Percentiles rank a stretch among this genome's conserved stretches.
phyloP scores from a whole-genome alignment of 2,329 filamentous ascomycete genomes.

The Diaporthe vexans region DNA sequence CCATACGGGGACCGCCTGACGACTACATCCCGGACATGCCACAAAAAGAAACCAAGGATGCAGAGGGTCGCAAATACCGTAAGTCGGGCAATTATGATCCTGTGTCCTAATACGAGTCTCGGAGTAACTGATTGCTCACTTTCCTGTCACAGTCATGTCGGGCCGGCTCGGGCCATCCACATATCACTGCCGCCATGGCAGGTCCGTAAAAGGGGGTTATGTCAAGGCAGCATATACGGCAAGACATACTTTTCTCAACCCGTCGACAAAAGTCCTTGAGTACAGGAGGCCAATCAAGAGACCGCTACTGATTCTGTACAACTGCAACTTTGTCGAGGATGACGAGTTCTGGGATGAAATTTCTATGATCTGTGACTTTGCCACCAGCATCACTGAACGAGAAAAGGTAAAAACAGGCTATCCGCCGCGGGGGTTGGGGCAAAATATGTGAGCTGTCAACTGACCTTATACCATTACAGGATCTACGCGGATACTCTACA shows the following conservation, averaged over 20 bases:
- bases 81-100: neutral
- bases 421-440: too few species aligned
- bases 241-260: neutral
- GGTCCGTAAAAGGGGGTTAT: neutral
- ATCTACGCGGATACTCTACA: neutral
- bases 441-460: too few species aligned
- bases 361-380: neutral
- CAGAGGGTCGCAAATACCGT: neutral
- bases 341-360: conserved; percentile 5
- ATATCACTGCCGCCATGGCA: neutral
- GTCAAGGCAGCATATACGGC: neutral
- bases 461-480: neutral
- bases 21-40: neutral
- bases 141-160: neutral
- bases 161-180: too few species aligned
- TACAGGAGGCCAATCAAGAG: neutral
- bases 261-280: neutral
- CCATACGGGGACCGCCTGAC: neutral
- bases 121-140: neutral
- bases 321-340: neutral
- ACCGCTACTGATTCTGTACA: neutral
- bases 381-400: neutral
- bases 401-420: neutral
- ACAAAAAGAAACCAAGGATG: neutral
- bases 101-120: neutral